A percentile compares a stretch with the other conserved stretches of the same genome.
Conservation (phyloP, 2,329 filamentous ascomycete genomes). For the Monosporascus cannonballus region DNA sequence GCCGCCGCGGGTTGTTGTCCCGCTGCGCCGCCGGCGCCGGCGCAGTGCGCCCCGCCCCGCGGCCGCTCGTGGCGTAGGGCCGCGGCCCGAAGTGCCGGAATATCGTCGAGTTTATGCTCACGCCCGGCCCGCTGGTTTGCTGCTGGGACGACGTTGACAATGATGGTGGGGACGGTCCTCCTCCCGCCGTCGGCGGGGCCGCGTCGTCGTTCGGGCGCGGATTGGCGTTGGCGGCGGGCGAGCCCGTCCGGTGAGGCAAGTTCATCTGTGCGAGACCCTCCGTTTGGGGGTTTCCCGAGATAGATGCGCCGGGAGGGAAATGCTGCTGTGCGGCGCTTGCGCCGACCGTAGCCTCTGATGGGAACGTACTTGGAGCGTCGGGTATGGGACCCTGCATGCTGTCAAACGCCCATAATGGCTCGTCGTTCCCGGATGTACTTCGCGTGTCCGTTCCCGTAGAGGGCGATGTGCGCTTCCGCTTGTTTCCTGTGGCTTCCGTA, state of each 20-base stretch:
- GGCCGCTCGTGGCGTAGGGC: constrained; percentile 9
- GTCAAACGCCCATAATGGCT: constrained; percentile 5
- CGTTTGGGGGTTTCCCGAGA: no score
- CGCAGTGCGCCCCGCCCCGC: constrained; percentile 1
- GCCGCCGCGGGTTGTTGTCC: neutral
- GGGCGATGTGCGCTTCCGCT: constrained; percentile 11
- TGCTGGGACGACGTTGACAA: neutral
- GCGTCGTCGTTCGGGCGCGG: neutral
- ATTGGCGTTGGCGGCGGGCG: constrained; percentile 2
- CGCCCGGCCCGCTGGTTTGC: neutral
- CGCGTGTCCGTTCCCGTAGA: neutral
- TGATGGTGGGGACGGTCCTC: neutral
- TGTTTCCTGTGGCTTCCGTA: neutral
- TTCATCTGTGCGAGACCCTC: neutral
- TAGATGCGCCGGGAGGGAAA: neutral
- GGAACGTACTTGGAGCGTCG: constrained; percentile 2
- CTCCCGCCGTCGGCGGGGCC: neutral
- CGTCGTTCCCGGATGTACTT: constrained; percentile 1
- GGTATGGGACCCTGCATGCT: neutral
- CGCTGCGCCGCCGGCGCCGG: neutral
- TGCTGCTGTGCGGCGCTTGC: neutral
- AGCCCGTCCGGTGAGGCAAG: constrained; percentile 8
- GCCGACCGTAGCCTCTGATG: neutral
- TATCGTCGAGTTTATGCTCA: neutral
- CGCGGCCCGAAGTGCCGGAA: constrained; percentile 5